Base-by-base conservation (phyloP, 1,284 basidiomycete genomes). In the Phlebopus sp. region DNA sequence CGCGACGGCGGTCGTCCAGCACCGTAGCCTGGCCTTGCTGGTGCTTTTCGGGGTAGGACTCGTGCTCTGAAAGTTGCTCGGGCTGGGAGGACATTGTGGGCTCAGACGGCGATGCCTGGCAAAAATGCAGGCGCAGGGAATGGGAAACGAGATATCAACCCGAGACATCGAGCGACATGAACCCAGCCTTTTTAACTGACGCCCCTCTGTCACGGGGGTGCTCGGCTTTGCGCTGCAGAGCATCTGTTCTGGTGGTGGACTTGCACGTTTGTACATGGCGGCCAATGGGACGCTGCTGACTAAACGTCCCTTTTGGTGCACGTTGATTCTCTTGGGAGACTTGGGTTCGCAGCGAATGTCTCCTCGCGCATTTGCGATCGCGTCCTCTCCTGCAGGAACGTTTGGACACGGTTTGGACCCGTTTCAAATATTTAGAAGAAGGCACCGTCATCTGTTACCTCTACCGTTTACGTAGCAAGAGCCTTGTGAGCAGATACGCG, bases 1-100 rank as follows among this genome's bases (percentile, higher is more conserved):
- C 82, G n/a, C 82, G 74, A 56, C 86, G 78, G 42, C 76, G 75
- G 63, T 77, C 74, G 53, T 81, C 64, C 25, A 64, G 64, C 2
- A 51, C 34, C 37, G 42, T 5, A 23, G 49, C 2, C 19, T 56
- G 47, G 11, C 31, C 0, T 18, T 39, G 47, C 21, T 39, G 47
- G 8, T 27, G n/a, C 48, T 68, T 64, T 17, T 66, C 66, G 3
- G 50, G 42, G 32, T 59, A 67, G 3, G 63, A 68, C 5, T 14
- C 66, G 14, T 59, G 63, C 3, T 64, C 65, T 21, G 66, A 64
- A 35, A 51, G 39, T 42, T 55, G 63, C 37, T 64, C 61, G 3
- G 37, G 27, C 8, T 14, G 30, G 46, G 35, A 43, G 25, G 56
- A 44, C 63, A 64, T 64, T 2, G 45, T 10, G 15, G 39, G 14